Conservation (phyloP, 768 basidiomycete genomes). For the Phylloporus scabripes region DNA sequence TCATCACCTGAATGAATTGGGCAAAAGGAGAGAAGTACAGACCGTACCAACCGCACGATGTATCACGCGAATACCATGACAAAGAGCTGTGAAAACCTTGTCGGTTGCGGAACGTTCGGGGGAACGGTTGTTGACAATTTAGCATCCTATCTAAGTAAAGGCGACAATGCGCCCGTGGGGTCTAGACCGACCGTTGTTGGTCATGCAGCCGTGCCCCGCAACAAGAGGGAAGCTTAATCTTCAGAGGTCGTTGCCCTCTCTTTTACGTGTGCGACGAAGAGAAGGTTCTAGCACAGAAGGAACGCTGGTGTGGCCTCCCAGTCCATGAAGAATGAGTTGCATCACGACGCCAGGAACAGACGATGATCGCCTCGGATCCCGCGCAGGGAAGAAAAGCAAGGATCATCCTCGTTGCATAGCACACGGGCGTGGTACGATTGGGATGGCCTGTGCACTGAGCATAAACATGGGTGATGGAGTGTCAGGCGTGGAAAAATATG, state of each 20-base stretch:
- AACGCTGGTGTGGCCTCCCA: too few species aligned
- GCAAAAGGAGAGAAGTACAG: background rate
- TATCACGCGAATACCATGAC: constrained; percentile 14
- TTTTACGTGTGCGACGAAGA: constrained; percentile 4
- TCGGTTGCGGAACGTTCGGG: constrained; percentile 5
- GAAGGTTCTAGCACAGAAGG: background rate
- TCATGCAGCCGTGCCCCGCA: background rate
- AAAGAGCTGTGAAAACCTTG: background rate
- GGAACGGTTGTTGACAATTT: constrained; percentile 10
- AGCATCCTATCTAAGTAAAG: constrained; percentile 8
- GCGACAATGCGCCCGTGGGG: background rate
- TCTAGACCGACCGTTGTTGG: background rate
- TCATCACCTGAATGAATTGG: background rate
- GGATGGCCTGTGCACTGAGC: too few species aligned
- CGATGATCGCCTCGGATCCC: constrained; percentile 28
- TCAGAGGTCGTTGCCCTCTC: too few species aligned
- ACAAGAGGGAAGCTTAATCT: background rate
- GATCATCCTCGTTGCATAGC: background rate
- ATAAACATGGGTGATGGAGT: too few species aligned
- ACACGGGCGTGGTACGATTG: too few species aligned
- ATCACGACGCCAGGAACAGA: constrained; percentile 27
- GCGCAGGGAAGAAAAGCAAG: constrained; percentile 14
- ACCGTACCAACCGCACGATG: background rate
- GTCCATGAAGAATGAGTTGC: too few species aligned
- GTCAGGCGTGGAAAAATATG: too few species aligned